Evolutionary conservation across 2,329 filamentous ascomycete genomes (phyloP), one percentile per base, ranked within the genome.

Genomic region (Daldinia eschscholtzii): DNA sequence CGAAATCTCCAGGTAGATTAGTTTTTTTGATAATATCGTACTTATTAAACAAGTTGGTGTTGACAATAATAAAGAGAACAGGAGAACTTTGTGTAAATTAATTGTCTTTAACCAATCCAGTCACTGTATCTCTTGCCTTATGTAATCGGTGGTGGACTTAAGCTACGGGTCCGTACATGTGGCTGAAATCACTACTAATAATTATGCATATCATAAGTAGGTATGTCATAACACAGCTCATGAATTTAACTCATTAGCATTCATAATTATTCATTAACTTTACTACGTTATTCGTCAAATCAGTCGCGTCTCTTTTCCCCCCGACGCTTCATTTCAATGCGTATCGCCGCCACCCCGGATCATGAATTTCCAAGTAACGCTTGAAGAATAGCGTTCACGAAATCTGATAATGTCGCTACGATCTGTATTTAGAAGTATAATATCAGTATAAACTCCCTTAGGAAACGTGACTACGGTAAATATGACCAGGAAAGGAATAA

Each of bases 351-450:
- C 18, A 33, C 18, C 9, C 6, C 1, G 23, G 23, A 44, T 20
- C 41, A 30, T 30, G 37, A 70, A 35, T 53, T 70, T 20, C 67
- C 63, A 23, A 75, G 50, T 37, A 78, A 70, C 28, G 76, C 74
- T 39, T 76, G 68, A 3, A 78, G 72, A 41, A 77, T 61, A 23
- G 75, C 74, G 41, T 75, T 77, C 57, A 77, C 53, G 37, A 78
- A 75, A 41, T 78, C 76, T 7, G 75, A 78, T 2, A 74, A 56
- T 2, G 76, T 75, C 18, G 76, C 76, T 13, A 77, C 72, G 23
- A 77, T 71, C 76, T 77, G 33, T 39, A 30, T 46, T 30, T 15
- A 26, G 39, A 12, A 33, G 10, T 26, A 52, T 13, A 46, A 30
- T 23, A 53, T 28, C 6, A 20, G 46, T 30, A 28, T 5, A 33